Evolutionary conservation across 768 basidiomycete species (phyloP).

Genomic region (Lentinula lateritia): DNA sequence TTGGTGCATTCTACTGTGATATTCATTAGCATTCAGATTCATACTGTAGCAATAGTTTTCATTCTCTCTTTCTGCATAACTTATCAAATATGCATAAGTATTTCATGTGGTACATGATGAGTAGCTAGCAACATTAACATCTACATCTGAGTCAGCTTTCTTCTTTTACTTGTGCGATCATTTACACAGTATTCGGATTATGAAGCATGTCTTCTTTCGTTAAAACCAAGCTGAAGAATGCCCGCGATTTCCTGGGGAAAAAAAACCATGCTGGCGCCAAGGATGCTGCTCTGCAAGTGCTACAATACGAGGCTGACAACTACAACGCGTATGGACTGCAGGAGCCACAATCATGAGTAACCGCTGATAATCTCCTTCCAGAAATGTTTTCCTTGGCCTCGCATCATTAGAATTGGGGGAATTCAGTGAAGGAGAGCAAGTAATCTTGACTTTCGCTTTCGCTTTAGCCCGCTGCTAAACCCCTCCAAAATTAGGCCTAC

Average conservation of each 20-base stretch:
- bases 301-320: slow-evolving; percentile 75
- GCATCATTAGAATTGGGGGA: slow-evolving; percentile 74
- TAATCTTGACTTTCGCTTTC: slow-evolving; percentile 30
- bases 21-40: background rate
- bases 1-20: background rate
- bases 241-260: slow-evolving; percentile 68
- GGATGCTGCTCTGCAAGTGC: slow-evolving; percentile 57
- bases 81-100: background rate
- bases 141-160: background rate
- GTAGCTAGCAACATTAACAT: no score
- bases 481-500: slow-evolving; percentile 51
- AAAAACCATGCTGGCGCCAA: slow-evolving; percentile 71
- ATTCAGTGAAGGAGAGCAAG: slow-evolving; percentile 76
- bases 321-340: slow-evolving; percentile 75
- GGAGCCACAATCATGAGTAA: background rate
- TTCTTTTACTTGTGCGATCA: background rate
- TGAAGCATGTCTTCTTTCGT: slow-evolving; percentile 37
- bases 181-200: background rate
- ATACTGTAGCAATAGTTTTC: slow-evolving; percentile 2
- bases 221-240: slow-evolving; percentile 74
- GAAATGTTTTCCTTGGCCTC: slow-evolving; percentile 82
- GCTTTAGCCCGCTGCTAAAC: background rate
- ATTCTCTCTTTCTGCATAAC: background rate
- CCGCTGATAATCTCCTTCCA: slow-evolving; percentile 23
- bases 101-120: no score